A percentile compares a stretch with the other conserved stretches of the same genome.
phyloP scores from a whole-genome alignment of 257 asterid genomes.

The Misopates orontium region DNA sequence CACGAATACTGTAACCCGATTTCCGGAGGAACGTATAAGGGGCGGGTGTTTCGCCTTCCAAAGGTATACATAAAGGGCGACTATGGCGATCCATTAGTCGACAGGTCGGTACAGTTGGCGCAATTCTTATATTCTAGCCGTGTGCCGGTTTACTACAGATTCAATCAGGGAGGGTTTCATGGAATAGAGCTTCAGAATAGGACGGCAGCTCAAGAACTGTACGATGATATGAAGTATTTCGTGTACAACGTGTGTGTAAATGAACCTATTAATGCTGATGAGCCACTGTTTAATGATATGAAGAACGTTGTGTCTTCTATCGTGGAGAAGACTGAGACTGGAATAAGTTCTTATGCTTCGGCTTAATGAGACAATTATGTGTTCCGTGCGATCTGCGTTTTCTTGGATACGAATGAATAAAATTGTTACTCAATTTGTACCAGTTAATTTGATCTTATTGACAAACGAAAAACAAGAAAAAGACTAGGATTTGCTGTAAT shows the following conservation, averaged over 20 bases:
- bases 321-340: too few relatives aligned
- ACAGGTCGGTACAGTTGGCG: constrained; percentile 22
- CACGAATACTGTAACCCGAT: constrained; percentile 39
- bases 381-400: too few relatives aligned
- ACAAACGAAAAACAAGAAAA: too few relatives aligned
- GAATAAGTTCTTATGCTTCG: too few relatives aligned
- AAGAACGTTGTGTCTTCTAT: background rate
- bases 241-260: background rate
- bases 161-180: constrained; percentile 15
- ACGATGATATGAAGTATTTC: constrained; percentile 24
- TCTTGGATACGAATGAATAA: too few relatives aligned
- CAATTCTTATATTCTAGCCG: background rate
- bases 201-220: constrained; percentile 23
- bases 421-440: too few relatives aligned
- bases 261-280: background rate
- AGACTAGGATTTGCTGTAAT: too few relatives aligned
- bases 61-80: constrained; percentile 26
- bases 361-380: too few relatives aligned
- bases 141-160: background rate
- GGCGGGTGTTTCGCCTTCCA: constrained; percentile 30
- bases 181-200: constrained; percentile 15
- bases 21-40: constrained; percentile 18
- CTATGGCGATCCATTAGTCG: constrained; percentile 31
- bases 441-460: too few relatives aligned
- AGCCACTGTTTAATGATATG: background rate